Base-by-base conservation (phyloP, 2,329 filamentous ascomycete genomes). In the Aspergillus ibericus region DNA sequence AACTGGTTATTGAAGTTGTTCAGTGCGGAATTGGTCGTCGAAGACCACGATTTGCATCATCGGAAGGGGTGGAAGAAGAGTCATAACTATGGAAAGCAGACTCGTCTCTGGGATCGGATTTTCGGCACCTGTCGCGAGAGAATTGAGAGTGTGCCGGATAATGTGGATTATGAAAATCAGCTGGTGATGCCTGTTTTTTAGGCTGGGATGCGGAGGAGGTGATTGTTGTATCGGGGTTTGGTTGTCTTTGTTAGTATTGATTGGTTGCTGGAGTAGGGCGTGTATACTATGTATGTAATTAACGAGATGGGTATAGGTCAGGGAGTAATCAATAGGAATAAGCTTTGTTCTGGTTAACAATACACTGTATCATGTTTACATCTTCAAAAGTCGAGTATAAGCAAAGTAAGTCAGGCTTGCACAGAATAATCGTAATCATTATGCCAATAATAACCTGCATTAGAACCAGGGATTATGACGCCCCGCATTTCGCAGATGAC, bases 11-110 rank as follows among this genome's bases (percentile, higher is more conserved):
- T 79, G 16, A 64, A 66, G 36, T 32, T 67, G 2, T 62, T 77
- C 12, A 66, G 71, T 6, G 66, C 68, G 1, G 77, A 80, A 34
- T 63, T 79, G 4, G 66, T 77, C 2, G 74, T 79, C 35, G 78
- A 81, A 59, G 78, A 81, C 38, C 75, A 77, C 53, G 74, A 77
- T 50, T 59, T 77, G 15, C 75, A 77, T 56, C 75, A 77, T 55
- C 72, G 75, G 5, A 68, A 70, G 58, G 75, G 74, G 5, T 77
- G 73, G 72, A 69, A 70, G 60, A 72, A 72, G 66, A 77, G 73
- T 49, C 63, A 68, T 29, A 76, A 76, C 58, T 77, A 77, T 51
- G 74, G 75, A 42, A 76, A 77, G 63, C 74, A 76, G 66, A 77
- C 74, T n/a, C 60, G 71, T 15, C 59, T 77, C 4, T 77, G 74